These are phyloP conservation scores for Pseudogymnoascus sp. DNA, from an alignment of 2,329 filamentous ascomycete genomes.

Conservation along the genomic window DNA sequence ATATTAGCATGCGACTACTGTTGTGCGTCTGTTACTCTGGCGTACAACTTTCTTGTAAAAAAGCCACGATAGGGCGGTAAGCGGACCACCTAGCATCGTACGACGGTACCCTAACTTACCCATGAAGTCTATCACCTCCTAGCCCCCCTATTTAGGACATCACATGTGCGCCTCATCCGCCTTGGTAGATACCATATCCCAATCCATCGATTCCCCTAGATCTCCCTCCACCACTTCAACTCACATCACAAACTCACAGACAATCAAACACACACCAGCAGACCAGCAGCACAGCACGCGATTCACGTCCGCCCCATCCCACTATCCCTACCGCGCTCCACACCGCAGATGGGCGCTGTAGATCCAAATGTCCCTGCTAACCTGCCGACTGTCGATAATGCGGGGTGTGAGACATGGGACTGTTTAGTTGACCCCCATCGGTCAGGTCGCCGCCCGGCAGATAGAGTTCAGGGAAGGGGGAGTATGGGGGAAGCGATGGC, in stretches of 20 bases:
- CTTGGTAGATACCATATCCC: background rate
- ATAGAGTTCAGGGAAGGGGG: background rate
- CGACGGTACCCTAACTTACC: too few relatives aligned
- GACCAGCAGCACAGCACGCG: background rate
- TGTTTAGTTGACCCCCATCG: too few relatives aligned
- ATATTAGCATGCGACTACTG: too few relatives aligned
- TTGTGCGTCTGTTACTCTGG: too few relatives aligned
- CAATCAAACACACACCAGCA: background rate
- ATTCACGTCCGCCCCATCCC: background rate
- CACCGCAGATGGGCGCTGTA: background rate
- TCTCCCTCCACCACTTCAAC: too few relatives aligned
- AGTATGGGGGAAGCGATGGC: too few relatives aligned
- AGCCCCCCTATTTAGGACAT: background rate
- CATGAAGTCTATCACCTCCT: background rate
- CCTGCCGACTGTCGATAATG: background rate
- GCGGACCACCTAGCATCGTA: too few relatives aligned
- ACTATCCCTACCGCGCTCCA: background rate
- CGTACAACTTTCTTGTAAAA: too few relatives aligned
- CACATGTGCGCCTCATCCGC: background rate
- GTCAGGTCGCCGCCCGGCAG: background rate
- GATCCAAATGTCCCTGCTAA: constrained; percentile 1
- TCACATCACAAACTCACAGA: too few relatives aligned
- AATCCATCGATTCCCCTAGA: background rate
- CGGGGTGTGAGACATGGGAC: constrained; percentile 5
- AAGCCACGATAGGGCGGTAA: too few relatives aligned